These are phyloP conservation scores for Stephanodiscus triporus DNA, from an alignment of 108 stramenopile genomes.

Conservation along the genomic window DNA sequence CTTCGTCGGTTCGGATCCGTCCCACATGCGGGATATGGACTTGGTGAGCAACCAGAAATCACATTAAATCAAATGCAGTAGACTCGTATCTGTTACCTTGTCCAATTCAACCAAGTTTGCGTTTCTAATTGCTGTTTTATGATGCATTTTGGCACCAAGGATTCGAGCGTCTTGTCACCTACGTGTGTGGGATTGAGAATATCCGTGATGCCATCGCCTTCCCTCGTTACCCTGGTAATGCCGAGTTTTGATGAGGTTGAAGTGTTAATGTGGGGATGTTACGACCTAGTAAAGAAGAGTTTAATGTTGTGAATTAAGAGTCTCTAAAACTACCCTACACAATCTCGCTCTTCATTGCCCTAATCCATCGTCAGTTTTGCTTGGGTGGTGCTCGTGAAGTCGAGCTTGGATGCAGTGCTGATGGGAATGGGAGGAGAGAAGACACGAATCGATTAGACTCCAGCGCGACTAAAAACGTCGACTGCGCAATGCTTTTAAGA, in stretches of 20 bases:
- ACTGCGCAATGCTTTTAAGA: not conserved
- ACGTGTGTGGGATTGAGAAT: conserved; percentile 97
- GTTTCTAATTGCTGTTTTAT: no score
- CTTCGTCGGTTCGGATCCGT: conserved; percentile 93
- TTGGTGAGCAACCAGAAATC: no score
- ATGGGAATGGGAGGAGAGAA: not conserved
- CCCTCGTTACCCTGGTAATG: conserved; percentile 96
- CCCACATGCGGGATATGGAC: conserved; percentile 99
- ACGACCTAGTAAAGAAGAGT: not conserved
- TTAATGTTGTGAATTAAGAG: no score
- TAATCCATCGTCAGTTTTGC: not conserved
- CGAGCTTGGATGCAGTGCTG: conserved; percentile 15
- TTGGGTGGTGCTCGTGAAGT: not conserved
- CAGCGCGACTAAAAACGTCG: not conserved
- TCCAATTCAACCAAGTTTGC: no score
- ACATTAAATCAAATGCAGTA: no score
- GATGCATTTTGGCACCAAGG: no score
- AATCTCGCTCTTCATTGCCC: no score
- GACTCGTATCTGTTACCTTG: no score
- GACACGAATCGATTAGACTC: not conserved
- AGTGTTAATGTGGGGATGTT: not conserved
- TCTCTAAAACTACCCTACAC: no score
- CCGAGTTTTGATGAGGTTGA: conserved; percentile 82
- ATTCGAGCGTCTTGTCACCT: conserved; percentile 98
- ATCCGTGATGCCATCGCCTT: conserved; percentile 98